Conservation (phyloP, 2,329 filamentous ascomycete genomes). For the Cercospora brassicicola region DNA sequence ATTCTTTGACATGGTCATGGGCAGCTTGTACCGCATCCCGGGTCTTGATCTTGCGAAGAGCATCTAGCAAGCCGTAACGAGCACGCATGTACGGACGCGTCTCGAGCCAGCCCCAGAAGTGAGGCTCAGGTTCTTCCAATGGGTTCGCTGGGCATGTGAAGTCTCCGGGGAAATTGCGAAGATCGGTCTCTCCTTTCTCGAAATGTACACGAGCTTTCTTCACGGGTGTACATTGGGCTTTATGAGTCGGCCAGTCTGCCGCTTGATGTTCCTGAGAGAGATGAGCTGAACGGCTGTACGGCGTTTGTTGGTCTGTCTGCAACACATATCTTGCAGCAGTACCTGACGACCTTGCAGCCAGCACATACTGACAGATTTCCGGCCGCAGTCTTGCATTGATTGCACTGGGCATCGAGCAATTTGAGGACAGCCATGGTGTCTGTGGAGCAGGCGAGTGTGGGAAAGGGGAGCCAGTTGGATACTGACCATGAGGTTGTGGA, state of each 20-base stretch:
- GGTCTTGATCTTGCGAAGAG: not conserved
- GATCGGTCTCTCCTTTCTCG: not conserved
- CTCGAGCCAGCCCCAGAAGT: not conserved
- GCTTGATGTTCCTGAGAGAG: not conserved
- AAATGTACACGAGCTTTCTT: not conserved
- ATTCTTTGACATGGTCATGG: not conserved
- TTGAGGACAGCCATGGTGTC: not conserved
- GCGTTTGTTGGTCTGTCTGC: not conserved
- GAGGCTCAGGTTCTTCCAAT: not conserved
- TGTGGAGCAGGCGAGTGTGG: not conserved
- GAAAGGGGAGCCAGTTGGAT: not conserved
- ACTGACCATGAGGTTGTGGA: not conserved
- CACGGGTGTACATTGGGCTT: not conserved
- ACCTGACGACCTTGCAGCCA: not conserved
- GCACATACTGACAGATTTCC: not conserved
- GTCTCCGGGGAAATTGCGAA: constrained; percentile 4
- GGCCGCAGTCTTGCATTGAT: not conserved
- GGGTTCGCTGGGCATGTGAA: not conserved
- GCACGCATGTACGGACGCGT: not conserved
- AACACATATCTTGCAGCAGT: not conserved
- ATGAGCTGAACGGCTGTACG: not conserved
- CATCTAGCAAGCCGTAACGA: not conserved
- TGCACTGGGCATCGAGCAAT: not conserved
- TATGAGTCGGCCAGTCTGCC: not conserved
- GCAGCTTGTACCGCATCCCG: not conserved